phyloP scores from a whole-genome alignment of 495 filamentous ascomycete species.

The Hypoxylon lienhwacheense region DNA sequence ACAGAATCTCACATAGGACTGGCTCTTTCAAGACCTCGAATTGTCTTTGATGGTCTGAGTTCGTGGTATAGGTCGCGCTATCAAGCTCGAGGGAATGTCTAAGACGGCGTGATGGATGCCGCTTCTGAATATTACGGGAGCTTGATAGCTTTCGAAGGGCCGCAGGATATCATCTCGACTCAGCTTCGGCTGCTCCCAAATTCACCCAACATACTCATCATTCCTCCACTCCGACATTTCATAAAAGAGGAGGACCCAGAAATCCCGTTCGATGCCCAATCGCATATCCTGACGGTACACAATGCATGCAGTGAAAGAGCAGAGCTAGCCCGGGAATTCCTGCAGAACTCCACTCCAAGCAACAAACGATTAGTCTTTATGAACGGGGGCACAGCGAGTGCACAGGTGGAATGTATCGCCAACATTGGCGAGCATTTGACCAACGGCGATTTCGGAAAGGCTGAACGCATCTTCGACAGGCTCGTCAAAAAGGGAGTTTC shows the following conservation, averaged over 20 bases:
- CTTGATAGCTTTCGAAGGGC: constrained; percentile 56
- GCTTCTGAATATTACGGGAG: constrained; percentile 42
- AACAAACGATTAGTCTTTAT: constrained; percentile 54
- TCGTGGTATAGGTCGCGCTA: not conserved
- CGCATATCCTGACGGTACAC: constrained; percentile 48
- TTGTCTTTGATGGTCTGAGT: not conserved
- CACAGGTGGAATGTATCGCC: constrained; percentile 47
- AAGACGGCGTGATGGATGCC: constrained; percentile 12
- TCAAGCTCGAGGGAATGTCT: not conserved
- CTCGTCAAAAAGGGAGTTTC: constrained; percentile 49
- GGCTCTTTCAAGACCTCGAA: not conserved
- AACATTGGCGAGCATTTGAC: constrained; percentile 49
- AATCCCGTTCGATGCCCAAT: constrained; percentile 39
- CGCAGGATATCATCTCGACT: constrained; percentile 49
- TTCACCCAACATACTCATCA: constrained; percentile 51
- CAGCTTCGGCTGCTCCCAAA: constrained; percentile 55
- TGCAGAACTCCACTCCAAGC: constrained; percentile 42
- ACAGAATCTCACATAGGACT: not conserved
- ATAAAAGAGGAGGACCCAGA: constrained; percentile 25
- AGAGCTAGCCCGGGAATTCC: constrained; percentile 49
- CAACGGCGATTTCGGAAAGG: constrained; percentile 44
- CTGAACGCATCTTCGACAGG: constrained; percentile 48
- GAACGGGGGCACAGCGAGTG: constrained; percentile 54
- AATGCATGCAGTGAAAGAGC: constrained; percentile 44
- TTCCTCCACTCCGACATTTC: constrained; percentile 48